Evolutionary conservation across 768 basidiomycete genomes (phyloP), one percentile per base, ranked within the genome.

Genomic region (Royoungia palumana): DNA sequence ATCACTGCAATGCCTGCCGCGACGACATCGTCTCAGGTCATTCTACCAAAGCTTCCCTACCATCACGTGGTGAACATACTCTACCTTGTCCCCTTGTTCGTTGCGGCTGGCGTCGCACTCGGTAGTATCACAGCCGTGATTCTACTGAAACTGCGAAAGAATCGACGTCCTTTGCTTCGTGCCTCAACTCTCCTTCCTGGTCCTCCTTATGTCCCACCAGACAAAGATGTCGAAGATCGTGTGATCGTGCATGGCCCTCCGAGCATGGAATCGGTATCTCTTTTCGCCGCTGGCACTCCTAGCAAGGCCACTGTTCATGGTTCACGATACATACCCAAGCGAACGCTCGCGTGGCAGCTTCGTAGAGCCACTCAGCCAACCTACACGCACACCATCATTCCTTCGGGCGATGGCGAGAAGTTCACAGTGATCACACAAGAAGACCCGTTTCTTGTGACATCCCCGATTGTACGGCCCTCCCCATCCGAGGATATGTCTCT

Each of bases 1-100:
- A 70, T 73, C 45, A 68, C 67, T 22, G 62, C 69, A 28, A 57
- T 67, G 20, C 64, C 66, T 14, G 67, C 70, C 5, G 44, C 53
- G n/a, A 60, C 53, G 9, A 47, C 49, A 21, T 42, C 39, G 42
- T 30, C 44, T 37, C 59, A 54, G 19, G 30, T 36, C 16, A 45
- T 56, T 38, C 44, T 49, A 41, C 47, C 46, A 9, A 63, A 58
- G 49, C 56, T 49, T n/a, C 52, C 49, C 25, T 53, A 57, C 54
- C 62, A 53, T 48, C 50, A 35, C 25, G 59, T 25, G 49, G 50
- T 48, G 36, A 66, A 60, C 58, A 57, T 63, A 34, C 60, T 50
- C 49, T 70, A 49, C 46, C 64, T 57, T 35, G 36, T 59, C 17
- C 64, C 64, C 6, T 19, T 70, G 28, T 66, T 69, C 22, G 37